phyloP scores from a whole-genome alignment of 2,329 filamentous ascomycete genomes.

The Neofusicoccum ribis region DNA sequence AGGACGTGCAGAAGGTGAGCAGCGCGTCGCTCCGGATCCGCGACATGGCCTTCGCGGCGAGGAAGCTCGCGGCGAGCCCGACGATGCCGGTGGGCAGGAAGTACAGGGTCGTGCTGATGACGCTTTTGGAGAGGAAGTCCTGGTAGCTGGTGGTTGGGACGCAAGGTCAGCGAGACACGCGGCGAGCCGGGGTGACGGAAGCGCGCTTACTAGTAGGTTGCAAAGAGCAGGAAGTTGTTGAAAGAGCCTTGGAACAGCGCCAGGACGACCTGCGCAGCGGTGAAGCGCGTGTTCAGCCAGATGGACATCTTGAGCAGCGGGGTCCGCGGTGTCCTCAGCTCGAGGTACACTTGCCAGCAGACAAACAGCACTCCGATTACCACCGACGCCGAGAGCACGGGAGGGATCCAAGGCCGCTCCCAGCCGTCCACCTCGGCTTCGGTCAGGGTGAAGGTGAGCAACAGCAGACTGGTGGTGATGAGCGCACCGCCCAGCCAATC shows the following conservation, averaged over 20 bases:
- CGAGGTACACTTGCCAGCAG: conserved; percentile 62
- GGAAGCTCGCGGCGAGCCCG: conserved; percentile 58
- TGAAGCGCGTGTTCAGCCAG: conserved; percentile 61
- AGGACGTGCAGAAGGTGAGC: conserved; percentile 58
- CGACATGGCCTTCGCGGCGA: conserved; percentile 39
- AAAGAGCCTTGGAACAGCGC: conserved; percentile 66
- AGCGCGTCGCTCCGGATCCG: conserved; percentile 11
- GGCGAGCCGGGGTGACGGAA: not conserved
- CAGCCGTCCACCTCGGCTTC: conserved; percentile 71
- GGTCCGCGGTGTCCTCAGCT: conserved; percentile 50
- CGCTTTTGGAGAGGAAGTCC: conserved; percentile 61
- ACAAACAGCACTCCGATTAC: conserved; percentile 59
- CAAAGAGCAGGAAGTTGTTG: conserved; percentile 67
- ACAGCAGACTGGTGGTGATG: conserved; percentile 62
- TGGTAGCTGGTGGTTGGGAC: conserved; percentile 40
- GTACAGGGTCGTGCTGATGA: conserved; percentile 66
- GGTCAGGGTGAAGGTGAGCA: conserved; percentile 66
- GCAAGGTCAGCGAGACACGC: conserved; percentile 41
- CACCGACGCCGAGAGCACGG: conserved; percentile 59
- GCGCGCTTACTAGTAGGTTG: conserved; percentile 59
- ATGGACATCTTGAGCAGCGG: conserved; percentile 69
- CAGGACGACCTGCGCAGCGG: conserved; percentile 65
- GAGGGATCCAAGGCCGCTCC: conserved; percentile 62
- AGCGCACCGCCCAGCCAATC: conserved; percentile 68
- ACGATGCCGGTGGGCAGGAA: conserved; percentile 67